These are phyloP conservation scores for Citrus trifoliata DNA, from an alignment of 345 rosid genomes.

Conservation along the genomic window DNA sequence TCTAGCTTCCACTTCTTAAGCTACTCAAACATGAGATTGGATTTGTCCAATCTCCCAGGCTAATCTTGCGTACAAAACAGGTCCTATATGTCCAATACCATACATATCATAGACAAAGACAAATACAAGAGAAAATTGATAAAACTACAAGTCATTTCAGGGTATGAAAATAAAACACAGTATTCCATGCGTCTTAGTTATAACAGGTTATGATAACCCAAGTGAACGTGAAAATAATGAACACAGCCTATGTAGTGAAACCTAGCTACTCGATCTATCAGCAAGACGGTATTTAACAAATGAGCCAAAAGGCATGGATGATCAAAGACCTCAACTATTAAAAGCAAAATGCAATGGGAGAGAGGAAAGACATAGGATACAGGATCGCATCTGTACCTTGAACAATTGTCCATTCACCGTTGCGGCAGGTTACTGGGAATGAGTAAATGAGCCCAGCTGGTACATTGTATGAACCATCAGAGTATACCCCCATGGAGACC, in stretches of 20 bases:
- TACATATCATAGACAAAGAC: not conserved
- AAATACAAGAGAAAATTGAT: not conserved
- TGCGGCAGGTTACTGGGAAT: constrained; percentile 82
- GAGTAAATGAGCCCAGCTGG: constrained; percentile 97
- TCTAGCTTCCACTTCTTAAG: not conserved
- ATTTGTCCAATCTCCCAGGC: not conserved
- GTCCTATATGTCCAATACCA: not conserved
- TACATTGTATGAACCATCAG: constrained; percentile 94
- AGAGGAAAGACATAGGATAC: not conserved
- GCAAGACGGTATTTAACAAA: not conserved
- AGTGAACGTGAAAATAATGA: not conserved
- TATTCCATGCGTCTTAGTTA: not conserved
- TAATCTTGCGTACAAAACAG: not conserved
- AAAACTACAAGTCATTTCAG: not conserved
- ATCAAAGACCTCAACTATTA: not conserved
- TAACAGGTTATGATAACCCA: not conserved
- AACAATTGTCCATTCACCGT: constrained; percentile 91
- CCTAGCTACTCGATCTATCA: not conserved
- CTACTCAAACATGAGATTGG: not conserved
- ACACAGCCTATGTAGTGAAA: not conserved
- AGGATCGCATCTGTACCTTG: constrained; percentile 50
- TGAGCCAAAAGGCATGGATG: not conserved
- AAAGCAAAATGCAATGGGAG: not conserved
- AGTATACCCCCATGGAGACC: constrained; percentile 99
- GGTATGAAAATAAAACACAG: not conserved